Percentiles rank a stretch among this genome's conserved stretches.
These are phyloP conservation scores for Aureobasidium sp. DNA, from an alignment of 2,329 filamentous ascomycete species.

Conservation along the genomic window DNA sequence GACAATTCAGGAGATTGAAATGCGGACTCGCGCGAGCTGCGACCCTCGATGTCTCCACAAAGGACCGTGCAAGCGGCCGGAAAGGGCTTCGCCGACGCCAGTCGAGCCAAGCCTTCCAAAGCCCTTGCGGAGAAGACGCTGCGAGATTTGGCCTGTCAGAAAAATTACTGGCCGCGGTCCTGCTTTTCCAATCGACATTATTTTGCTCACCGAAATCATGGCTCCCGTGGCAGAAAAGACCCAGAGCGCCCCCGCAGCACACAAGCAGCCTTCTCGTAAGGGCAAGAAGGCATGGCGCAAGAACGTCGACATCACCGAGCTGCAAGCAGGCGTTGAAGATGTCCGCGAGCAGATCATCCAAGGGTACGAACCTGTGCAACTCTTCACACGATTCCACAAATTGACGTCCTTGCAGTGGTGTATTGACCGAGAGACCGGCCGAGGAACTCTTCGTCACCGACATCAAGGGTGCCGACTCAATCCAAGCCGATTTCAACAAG, in stretches of 20 bases:
- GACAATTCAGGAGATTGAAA: conserved; percentile 5
- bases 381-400: neutral
- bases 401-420: conserved; percentile 50
- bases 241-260: conserved; percentile 59
- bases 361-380: conserved; percentile 49
- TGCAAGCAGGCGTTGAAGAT: conserved; percentile 73
- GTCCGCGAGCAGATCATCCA: conserved; percentile 84
- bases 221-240: neutral
- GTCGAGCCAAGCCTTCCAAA: neutral
- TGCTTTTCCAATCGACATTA: neutral
- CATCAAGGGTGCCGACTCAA: conserved; percentile 57
- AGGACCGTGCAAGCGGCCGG: neutral
- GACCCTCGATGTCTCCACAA: conserved; percentile 1
- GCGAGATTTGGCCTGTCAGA: neutral
- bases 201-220: neutral
- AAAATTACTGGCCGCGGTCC: neutral
- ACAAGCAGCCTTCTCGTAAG: conserved; percentile 85
- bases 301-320: conserved; percentile 86
- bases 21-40: conserved; percentile 3
- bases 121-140: neutral
- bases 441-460: conserved; percentile 82
- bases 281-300: conserved; percentile 99
- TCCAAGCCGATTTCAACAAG: conserved; percentile 57
- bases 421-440: conserved; percentile 74
- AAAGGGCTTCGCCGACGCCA: neutral